Evolutionary conservation across 1,139 yeast genomes (phyloP), one percentile per base, ranked within the genome.

Genomic region (Lodderomyces elongisporus): DNA sequence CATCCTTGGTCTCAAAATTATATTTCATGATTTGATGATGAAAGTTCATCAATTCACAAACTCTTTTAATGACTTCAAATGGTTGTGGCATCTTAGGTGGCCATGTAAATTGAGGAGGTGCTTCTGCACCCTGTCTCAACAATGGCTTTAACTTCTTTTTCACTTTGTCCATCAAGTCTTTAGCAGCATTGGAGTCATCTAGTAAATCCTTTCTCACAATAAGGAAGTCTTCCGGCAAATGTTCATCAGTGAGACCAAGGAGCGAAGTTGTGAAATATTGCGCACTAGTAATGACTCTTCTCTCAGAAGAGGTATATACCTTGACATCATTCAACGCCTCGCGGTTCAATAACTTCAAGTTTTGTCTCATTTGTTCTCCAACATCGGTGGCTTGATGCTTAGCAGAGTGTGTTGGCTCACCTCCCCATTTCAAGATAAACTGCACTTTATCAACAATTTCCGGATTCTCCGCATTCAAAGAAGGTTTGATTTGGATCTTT

Each of bases 21-120:
- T 81, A 75, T 35, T 81, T 82, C 91, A 93, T 79, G 31, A 93
- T 79, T 47, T 74, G 75, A 35, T 79, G 80, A 52, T 91, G 97
- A 57, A 84, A 89, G 56, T 82, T 87, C 98, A 93, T 91, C 49
- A 93, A 70, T 51, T 88, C 96, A 32, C 94, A 95, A 21, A 93
- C 98, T 42, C 96, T 70, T 50, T 85, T 84, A 47, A 93, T 83
- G 8, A 93, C 98, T 33, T 81, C 77, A 56, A 87, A 89, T 1
- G 99, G 99, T 54, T 91, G 94, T 0, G 98, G 98, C 84, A 91
- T 88, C 51, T 88, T 87, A 12, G 93, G 87, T 2, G 99, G 98
- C 99, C 99, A 93, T 0, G 98, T 85, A 58, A 93, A 93, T 52
- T 91, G 96, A 1, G 95, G 88, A n/a, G 98, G 98, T 0, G 97